Conservation (phyloP, 2,329 filamentous ascomycete genomes). For the Pseudogymnoascus sp. region DNA sequence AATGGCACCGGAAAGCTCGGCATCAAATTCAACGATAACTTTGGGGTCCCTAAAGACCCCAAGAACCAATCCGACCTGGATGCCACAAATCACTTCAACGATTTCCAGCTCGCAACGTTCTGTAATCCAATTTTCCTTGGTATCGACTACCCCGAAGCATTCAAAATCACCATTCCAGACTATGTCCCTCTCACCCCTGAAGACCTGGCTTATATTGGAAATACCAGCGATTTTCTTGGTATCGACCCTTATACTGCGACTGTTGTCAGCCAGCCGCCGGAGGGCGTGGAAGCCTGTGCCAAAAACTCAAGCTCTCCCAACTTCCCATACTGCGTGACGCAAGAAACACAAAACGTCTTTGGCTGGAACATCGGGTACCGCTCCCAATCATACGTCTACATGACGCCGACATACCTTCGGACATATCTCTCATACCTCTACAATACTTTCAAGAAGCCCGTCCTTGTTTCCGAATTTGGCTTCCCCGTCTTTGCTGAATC, state of each 20-base stretch:
- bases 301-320: slow-evolving; percentile 36
- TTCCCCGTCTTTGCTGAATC: slow-evolving; percentile 44
- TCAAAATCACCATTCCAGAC: slow-evolving; percentile 35
- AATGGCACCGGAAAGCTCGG: slow-evolving; percentile 36
- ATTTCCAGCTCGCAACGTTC: slow-evolving; percentile 39
- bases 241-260: slow-evolving; percentile 51
- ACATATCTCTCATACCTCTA: slow-evolving; percentile 48
- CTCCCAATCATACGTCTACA: slow-evolving; percentile 48
- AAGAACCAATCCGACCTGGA: slow-evolving; percentile 20
- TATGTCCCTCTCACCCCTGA: slow-evolving; percentile 36
- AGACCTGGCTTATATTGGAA: slow-evolving; percentile 40
- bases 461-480: slow-evolving; percentile 45
- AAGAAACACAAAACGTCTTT: slow-evolving; percentile 35
- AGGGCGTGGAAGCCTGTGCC: slow-evolving; percentile 40
- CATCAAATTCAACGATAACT: slow-evolving; percentile 32
- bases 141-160: slow-evolving; percentile 40
- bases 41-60: slow-evolving; percentile 39
- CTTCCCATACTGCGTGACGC: slow-evolving; percentile 45
- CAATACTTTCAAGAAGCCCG: slow-evolving; percentile 46
- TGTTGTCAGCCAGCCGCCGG: slow-evolving; percentile 37
- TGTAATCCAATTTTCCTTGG: slow-evolving; percentile 45
- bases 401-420: slow-evolving; percentile 49
- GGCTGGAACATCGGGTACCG: slow-evolving; percentile 53
- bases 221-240: slow-evolving; percentile 47
- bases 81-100: slow-evolving; percentile 29